Evolutionary conservation across 345 rosid genomes (phyloP).

Genomic region (Corymbia maculata): DNA sequence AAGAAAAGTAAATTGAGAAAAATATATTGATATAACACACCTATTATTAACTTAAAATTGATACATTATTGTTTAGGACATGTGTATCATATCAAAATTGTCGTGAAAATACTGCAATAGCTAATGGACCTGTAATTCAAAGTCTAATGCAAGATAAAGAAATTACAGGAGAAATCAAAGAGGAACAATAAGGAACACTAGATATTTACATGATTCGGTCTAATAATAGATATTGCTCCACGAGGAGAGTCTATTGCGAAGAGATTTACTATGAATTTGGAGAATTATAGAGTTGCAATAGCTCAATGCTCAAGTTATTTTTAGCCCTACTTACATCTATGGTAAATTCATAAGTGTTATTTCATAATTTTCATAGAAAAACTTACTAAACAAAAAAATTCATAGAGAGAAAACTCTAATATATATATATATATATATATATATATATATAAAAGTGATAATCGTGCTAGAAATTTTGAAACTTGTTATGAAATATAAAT

Average conservation of each 20-base stretch:
- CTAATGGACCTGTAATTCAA: not conserved
- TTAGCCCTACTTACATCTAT: not conserved
- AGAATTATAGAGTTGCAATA: not conserved
- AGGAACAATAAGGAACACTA: not conserved
- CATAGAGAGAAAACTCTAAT: not conserved
- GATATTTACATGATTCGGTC: rapidly evolving
- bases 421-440: too few relatives aligned
- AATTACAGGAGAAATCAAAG: not conserved
- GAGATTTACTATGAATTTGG: rapidly evolving
- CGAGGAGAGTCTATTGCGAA: rapidly evolving
- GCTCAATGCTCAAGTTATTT: not conserved
- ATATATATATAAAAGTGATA: too few relatives aligned
- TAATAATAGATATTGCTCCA: rapidly evolving
- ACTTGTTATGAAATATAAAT: rapidly evolving
- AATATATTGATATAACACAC: not conserved
- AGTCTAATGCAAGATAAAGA: not conserved
- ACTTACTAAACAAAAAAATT: not conserved
- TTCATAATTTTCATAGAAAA: not conserved
- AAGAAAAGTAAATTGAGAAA: not conserved
- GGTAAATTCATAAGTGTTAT: not conserved
- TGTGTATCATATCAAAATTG: rapidly evolving
- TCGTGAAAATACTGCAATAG: rapidly evolving
- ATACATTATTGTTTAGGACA: not conserved
- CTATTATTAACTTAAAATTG: not conserved
- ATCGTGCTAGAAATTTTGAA: rapidly evolving